phyloP scores from a whole-genome alignment of 78 protist genomes.

The slime mould (Dictyostelium discoideum) region DNA sequence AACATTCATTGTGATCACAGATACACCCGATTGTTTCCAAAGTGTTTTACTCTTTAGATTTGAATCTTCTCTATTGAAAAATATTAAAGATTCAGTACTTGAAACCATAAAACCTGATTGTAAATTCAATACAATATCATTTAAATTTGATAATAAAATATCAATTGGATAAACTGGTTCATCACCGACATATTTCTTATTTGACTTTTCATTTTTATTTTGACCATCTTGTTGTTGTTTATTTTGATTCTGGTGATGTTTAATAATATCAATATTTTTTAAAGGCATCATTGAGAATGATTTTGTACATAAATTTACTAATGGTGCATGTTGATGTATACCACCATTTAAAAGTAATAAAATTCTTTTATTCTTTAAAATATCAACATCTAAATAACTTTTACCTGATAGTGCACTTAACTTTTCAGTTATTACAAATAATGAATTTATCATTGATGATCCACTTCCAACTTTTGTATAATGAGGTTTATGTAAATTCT shows the following conservation, averaged over 20 bases:
- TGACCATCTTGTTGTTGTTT: neutral
- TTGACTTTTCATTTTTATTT: neutral
- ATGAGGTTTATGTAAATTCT: neutral
- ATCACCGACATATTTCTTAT: neutral
- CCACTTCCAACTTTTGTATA: conserved; percentile 63
- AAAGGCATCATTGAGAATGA: conserved; percentile 39
- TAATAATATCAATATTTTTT: neutral
- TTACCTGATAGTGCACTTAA: conserved; percentile 18
- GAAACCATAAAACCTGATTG: conserved; percentile 27
- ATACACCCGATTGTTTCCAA: conserved; percentile 31
- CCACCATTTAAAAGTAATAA: conserved; percentile 70
- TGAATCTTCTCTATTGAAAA: neutral
- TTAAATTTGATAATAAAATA: conserved; percentile 37
- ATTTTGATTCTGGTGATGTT: neutral
- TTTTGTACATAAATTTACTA: conserved; percentile 58
- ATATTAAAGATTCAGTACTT: conserved; percentile 43
- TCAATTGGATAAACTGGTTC: conserved; percentile 59
- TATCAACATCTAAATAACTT: conserved; percentile 43
- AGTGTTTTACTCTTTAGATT: neutral
- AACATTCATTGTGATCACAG: conserved; percentile 26
- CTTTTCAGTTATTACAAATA: conserved; percentile 45
- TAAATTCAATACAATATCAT: neutral
- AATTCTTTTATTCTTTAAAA: conserved; percentile 21
- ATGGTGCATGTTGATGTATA: conserved; percentile 46
- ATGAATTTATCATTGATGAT: conserved; percentile 17